Conservation (phyloP, 2,329 filamentous ascomycete genomes). For the Aspergillus sp. region DNA sequence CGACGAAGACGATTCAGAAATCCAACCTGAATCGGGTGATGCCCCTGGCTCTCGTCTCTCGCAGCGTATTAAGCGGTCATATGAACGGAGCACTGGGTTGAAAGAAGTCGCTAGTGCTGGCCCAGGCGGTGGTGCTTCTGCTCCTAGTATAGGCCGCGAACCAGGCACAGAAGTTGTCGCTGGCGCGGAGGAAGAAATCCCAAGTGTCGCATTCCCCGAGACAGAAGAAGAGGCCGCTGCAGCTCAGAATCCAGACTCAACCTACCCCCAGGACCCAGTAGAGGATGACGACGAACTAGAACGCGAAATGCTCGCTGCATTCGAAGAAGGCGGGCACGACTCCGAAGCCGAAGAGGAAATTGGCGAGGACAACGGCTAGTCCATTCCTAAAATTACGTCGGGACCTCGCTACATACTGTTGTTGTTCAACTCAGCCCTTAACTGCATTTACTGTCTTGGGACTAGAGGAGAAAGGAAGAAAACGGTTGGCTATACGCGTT, state of each 20-base stretch:
- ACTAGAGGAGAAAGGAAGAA: not conserved
- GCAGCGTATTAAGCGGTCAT: slow-evolving; percentile 43
- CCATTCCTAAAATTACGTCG: not conserved
- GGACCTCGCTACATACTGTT: not conserved
- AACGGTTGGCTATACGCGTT: not conserved
- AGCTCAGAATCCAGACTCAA: slow-evolving; percentile 29
- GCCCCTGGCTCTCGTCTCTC: slow-evolving; percentile 35
- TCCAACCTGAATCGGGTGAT: slow-evolving; percentile 38
- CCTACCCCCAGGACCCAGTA: slow-evolving; percentile 27
- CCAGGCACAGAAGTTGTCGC: not conserved
- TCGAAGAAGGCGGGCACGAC: slow-evolving; percentile 48
- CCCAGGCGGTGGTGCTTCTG: not conserved
- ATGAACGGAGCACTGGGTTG: slow-evolving; percentile 40
- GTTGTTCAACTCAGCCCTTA: not conserved
- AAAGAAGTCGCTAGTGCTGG: slow-evolving; percentile 35
- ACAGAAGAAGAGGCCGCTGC: slow-evolving; percentile 26
- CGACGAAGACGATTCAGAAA: slow-evolving; percentile 25
- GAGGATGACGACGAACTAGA: slow-evolving; percentile 51
- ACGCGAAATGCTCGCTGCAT: slow-evolving; percentile 60
- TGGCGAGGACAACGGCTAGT: slow-evolving; percentile 33
- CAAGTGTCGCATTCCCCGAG: not conserved
- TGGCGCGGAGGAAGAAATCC: not conserved
- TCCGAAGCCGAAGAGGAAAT: slow-evolving; percentile 35
- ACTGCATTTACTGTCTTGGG: not conserved
- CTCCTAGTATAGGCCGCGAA: not conserved